Percentiles rank a stretch among this genome's conserved stretches.
Evolutionary conservation across 139 green algal genomes (phyloP).

Genomic region (Pycnococcus provasolii): DNA sequence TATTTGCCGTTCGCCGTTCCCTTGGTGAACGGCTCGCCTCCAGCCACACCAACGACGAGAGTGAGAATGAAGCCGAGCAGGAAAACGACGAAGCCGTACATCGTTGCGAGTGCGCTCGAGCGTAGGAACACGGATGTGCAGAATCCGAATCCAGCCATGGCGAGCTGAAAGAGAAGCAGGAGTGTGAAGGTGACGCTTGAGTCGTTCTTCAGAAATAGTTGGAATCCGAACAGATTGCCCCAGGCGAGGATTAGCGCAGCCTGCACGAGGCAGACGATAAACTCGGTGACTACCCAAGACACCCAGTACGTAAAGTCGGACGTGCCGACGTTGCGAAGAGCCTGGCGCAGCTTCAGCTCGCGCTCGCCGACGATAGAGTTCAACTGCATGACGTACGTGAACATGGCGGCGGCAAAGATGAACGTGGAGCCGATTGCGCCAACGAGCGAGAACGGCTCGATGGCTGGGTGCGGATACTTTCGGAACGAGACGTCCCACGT

Average conservation of each 20-base stretch:
- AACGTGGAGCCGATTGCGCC: slow-evolving; percentile 63
- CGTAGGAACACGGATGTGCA: slow-evolving; percentile 57
- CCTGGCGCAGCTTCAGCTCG: slow-evolving; percentile 56
- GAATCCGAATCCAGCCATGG: slow-evolving; percentile 50
- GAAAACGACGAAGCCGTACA: slow-evolving; percentile 84
- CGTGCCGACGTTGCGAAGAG: slow-evolving; percentile 81
- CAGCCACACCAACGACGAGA: too few species aligned
- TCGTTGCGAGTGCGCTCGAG: slow-evolving; percentile 48
- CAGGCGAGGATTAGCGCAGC: slow-evolving; percentile 64
- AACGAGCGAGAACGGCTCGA: slow-evolving; percentile 50
- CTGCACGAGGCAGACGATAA: slow-evolving; percentile 27
- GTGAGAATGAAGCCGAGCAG: slow-evolving; percentile 64
- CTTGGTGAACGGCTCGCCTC: too few species aligned
- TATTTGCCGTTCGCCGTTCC: too few species aligned
- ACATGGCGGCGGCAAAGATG: slow-evolving; percentile 86
- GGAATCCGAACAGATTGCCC: slow-evolving; percentile 71
- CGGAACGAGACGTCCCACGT: slow-evolving; percentile 36
- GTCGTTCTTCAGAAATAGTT: slow-evolving; percentile 79
- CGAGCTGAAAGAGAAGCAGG: slow-evolving; percentile 74
- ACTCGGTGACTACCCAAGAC: slow-evolving; percentile 54
- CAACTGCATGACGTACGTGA: slow-evolving; percentile 72
- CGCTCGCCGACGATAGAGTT: slow-evolving; percentile 54
- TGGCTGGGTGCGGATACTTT: slow-evolving; percentile 67
- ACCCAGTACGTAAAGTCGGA: slow-evolving; percentile 73
- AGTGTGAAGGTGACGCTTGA: slow-evolving; percentile 71